A percentile compares a stretch with the other conserved stretches of the same genome.
phyloP scores from a whole-genome alignment of 106 monocot species.

The Allium fistulosum region DNA sequence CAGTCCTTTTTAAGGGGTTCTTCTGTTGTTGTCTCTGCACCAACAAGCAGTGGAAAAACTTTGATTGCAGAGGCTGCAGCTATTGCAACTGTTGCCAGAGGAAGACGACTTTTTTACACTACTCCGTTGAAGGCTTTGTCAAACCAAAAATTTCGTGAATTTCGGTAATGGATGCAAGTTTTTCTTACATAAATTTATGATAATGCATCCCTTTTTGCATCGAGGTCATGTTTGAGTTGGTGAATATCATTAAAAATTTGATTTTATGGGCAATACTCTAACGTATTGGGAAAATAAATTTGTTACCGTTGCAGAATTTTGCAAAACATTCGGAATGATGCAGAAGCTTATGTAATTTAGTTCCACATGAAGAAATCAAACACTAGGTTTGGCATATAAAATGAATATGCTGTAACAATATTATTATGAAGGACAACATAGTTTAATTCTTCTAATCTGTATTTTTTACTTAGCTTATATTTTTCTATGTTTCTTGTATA shows the following conservation, averaged over 20 bases:
- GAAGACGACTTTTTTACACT: slow-evolving; percentile 76
- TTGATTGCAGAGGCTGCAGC: slow-evolving; percentile 91
- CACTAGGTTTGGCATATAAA: too few relatives aligned
- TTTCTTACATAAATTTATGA: slow-evolving; percentile 1
- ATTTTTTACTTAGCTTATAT: background rate
- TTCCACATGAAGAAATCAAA: too few relatives aligned
- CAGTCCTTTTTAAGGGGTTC: slow-evolving; percentile 83
- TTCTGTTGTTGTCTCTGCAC: slow-evolving; percentile 89
- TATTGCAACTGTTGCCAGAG: slow-evolving; percentile 71
- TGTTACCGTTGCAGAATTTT: too few relatives aligned
- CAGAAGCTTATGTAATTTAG: too few relatives aligned
- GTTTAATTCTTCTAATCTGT: background rate
- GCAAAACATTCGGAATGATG: too few relatives aligned
- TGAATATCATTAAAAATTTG: too few relatives aligned
- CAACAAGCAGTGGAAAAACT: slow-evolving; percentile 96
- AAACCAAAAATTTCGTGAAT: slow-evolving; percentile 89
- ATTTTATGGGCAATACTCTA: too few relatives aligned
- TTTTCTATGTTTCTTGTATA: background rate
- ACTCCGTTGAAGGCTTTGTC: slow-evolving; percentile 97
- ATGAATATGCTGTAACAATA: background rate
- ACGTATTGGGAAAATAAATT: too few relatives aligned
- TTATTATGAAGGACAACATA: background rate
- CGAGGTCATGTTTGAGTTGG: too few relatives aligned
- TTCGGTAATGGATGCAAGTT: slow-evolving; percentile 33
- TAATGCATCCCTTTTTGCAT: background rate